Evolutionary conservation across 2,329 filamentous ascomycete species (phyloP), one percentile per base, ranked within the genome.

Genomic region (Ophiocordyceps australis): DNA sequence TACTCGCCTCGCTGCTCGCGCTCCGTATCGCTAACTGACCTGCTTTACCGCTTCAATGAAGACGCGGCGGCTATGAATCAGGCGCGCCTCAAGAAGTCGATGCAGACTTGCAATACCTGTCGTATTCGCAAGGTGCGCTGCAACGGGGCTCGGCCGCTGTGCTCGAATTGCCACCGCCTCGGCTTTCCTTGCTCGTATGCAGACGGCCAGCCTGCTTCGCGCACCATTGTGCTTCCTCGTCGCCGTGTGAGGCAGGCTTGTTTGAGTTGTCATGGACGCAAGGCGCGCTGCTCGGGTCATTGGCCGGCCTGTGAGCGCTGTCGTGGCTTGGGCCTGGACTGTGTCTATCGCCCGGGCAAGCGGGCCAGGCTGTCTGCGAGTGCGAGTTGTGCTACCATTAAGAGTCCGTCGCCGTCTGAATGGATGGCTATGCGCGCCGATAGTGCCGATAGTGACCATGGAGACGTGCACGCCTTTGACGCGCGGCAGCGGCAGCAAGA

Each of bases 121-220:
- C 58, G 62, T 14, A 52, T 57, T 25, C 59, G 64, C 39, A 69
- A 70, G 43, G 65, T 70, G 13, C 62, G 64, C 24, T 70, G 65
- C 46, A 62, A 68, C 38, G 61, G 63, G 19, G 50, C 55, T 9
- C 58, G 58, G 21, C 52, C 58, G 25, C 46, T 62, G 30, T 70
- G 65, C 42, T 58, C 59, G 45, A 68, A 67, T 43, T 70, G 65
- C 44, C 60, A 66, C 33, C 59, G 65, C 13, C 55, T 70, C 23
- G 62, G 61, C 24, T 68, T 69, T 35, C 52, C 56, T 6, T 70
- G 65, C 40, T 63, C 63, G 7, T 69, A 66, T 37, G 60, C 65
- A 30, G 61, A 65, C 27, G 47, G 45, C 24, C 49, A 50, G 28
- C 35, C 7, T 19, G 28, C 36, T n/a, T n/a, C n/a, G n/a, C n/a